Evolutionary conservation across 2,329 filamentous ascomycete genomes (phyloP).

Genomic region (Cladosporium sp.): DNA sequence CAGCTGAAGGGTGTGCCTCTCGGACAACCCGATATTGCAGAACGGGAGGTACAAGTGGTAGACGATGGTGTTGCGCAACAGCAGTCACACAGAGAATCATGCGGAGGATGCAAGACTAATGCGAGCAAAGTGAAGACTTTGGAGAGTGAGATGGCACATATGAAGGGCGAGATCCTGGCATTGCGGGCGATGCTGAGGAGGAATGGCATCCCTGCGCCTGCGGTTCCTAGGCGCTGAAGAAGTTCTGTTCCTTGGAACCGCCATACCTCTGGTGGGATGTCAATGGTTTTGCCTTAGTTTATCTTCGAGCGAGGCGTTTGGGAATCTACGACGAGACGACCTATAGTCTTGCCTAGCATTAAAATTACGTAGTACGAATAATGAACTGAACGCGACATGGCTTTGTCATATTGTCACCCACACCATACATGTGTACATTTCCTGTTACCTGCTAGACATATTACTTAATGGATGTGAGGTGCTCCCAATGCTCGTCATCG

Average conservation of each 20-base stretch:
- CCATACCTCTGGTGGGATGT: too few species aligned
- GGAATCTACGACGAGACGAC: too few species aligned
- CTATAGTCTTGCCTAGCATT: background rate
- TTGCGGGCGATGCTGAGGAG: conserved; percentile 24
- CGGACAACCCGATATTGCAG: background rate
- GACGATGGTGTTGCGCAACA: background rate
- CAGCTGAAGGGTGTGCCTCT: conserved; percentile 14
- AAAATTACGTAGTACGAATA: background rate
- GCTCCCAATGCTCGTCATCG: background rate
- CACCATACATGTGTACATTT: background rate
- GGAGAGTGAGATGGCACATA: conserved; percentile 23
- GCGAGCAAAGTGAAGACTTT: conserved; percentile 17
- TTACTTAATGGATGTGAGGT: background rate
- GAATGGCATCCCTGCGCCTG: conserved; percentile 18
- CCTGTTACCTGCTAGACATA: background rate
- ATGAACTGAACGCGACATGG: background rate
- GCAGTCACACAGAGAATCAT: background rate
- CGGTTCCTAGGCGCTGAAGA: conserved; percentile 16
- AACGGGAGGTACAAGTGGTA: background rate
- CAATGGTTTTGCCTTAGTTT: too few species aligned
- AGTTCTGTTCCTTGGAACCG: conserved; percentile 26
- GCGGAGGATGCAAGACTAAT: conserved; percentile 17
- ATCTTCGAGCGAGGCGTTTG: too few species aligned
- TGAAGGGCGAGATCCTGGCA: conserved; percentile 26
- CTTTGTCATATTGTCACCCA: background rate